Conservation (phyloP, 2,329 filamentous ascomycete genomes). For the Colletotrichum trifolii region DNA sequence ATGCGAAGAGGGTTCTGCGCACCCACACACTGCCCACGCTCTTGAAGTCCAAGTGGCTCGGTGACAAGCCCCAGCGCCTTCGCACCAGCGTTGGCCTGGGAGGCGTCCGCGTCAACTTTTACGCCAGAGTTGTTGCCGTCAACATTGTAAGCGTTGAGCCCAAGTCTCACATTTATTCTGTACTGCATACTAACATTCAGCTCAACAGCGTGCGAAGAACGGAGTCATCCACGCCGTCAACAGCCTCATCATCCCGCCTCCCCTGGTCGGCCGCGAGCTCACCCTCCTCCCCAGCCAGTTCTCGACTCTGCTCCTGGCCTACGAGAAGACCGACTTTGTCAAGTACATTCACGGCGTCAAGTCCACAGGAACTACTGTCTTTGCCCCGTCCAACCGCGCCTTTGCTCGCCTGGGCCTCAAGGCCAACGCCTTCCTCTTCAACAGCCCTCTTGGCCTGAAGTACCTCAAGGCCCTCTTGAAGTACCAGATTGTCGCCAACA, state of each 20-base stretch:
- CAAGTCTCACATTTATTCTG: neutral
- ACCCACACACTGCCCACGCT: conserved; percentile 81
- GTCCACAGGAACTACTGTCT: conserved; percentile 77
- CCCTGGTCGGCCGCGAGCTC: conserved; percentile 62
- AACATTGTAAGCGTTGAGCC: conserved; percentile 69
- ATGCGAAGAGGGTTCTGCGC: conserved; percentile 72
- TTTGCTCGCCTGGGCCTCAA: conserved; percentile 78
- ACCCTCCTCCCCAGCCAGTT: conserved; percentile 79
- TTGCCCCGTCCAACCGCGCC: conserved; percentile 84
- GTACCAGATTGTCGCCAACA: conserved; percentile 80
- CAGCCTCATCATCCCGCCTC: conserved; percentile 80
- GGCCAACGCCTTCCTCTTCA: conserved; percentile 88
- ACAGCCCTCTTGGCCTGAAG: conserved; percentile 73
- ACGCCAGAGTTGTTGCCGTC: conserved; percentile 74
- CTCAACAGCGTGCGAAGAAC: conserved; percentile 71
- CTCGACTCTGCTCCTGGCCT: conserved; percentile 80
- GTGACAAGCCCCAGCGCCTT: conserved; percentile 77
- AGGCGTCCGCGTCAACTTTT: conserved; percentile 81
- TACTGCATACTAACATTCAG: neutral
- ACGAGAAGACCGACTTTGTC: conserved; percentile 78
- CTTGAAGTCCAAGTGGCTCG: conserved; percentile 68
- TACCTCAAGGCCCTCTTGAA: conserved; percentile 82
- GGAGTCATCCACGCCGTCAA: conserved; percentile 85
- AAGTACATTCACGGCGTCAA: conserved; percentile 66
- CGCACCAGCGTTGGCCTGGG: conserved; percentile 71